Percentiles rank a stretch among this genome's conserved stretches.
These are phyloP conservation scores for Tolypocladium ovalisporum DNA, from an alignment of 2,329 filamentous ascomycete species.

Conservation along the genomic window DNA sequence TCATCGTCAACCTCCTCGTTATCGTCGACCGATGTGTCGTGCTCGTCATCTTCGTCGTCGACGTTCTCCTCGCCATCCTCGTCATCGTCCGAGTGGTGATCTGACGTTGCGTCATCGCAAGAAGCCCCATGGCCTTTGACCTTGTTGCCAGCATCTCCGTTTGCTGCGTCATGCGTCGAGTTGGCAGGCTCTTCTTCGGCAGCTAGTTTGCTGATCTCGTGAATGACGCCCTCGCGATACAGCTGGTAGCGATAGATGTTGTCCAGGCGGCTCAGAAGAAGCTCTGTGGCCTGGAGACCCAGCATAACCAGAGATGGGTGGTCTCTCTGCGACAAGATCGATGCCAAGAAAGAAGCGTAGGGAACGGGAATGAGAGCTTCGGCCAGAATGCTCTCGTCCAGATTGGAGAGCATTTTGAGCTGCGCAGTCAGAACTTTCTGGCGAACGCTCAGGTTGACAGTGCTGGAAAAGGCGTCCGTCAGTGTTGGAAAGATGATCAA, in stretches of 20 bases:
- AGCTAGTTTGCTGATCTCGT: constrained; percentile 77
- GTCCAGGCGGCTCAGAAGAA: constrained; percentile 74
- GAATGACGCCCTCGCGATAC: constrained; percentile 90
- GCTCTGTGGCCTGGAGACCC: constrained; percentile 79
- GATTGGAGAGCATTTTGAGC: constrained; percentile 91
- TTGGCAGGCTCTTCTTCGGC: constrained; percentile 26
- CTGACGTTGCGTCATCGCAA: constrained; percentile 12
- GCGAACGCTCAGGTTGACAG: constrained; percentile 86
- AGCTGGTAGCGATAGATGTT: constrained; percentile 92
- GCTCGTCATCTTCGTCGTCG: constrained; percentile 20
- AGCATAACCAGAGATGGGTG: constrained; percentile 78
- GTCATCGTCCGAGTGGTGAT: constrained; percentile 16
- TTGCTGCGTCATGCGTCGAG: constrained; percentile 1
- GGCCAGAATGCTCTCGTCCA: constrained; percentile 75
- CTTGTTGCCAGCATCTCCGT: constrained; percentile 6
- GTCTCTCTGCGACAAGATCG: constrained; percentile 91
- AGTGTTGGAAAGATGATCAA: constrained; percentile 88
- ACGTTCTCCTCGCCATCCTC: constrained; percentile 9
- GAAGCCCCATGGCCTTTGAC: constrained; percentile 13
- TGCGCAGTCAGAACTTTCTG: constrained; percentile 95
- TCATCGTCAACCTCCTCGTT: constrained; percentile 43
- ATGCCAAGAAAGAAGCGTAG: constrained; percentile 90
- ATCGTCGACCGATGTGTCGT: constrained; percentile 26
- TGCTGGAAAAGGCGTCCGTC: constrained; percentile 95
- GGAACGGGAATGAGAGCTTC: constrained; percentile 81